phyloP scores from a whole-genome alignment of 2,329 filamentous ascomycete genomes.

The Nemania abortiva region DNA sequence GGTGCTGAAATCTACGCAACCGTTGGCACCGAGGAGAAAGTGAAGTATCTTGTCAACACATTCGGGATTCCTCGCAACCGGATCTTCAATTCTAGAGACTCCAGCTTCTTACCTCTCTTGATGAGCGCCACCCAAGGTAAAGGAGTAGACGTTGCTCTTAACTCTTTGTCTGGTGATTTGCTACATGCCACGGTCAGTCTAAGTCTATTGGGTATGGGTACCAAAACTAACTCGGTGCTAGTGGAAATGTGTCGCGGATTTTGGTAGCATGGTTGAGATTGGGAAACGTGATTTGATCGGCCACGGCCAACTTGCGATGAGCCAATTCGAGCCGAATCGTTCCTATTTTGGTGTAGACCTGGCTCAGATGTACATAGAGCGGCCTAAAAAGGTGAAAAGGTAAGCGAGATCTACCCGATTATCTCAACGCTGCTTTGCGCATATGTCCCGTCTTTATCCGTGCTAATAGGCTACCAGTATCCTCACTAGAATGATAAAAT shows the following conservation, averaged over 20 bases:
- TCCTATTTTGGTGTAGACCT: background rate
- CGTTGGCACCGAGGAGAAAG: background rate
- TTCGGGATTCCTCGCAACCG: background rate
- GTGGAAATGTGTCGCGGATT: slow-evolving; percentile 9
- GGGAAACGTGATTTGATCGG: background rate
- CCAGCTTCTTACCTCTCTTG: background rate
- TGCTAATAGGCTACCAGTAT: too few species aligned
- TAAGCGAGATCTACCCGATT: background rate
- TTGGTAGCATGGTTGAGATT: background rate
- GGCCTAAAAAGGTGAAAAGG: background rate
- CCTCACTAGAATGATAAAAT: too few species aligned
- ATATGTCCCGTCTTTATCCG: too few species aligned
- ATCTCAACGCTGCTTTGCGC: background rate
- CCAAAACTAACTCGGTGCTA: background rate
- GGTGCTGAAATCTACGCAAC: background rate
- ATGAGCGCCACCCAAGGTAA: background rate
- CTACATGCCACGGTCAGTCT: background rate
- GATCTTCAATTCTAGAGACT: slow-evolving; percentile 9
- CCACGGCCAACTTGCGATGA: background rate
- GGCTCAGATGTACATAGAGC: background rate
- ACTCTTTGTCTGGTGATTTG: slow-evolving; percentile 2
- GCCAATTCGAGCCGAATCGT: background rate
- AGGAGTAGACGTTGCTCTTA: background rate
- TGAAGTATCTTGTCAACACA: background rate
- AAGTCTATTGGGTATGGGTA: background rate